Evolutionary conservation across 2,329 filamentous ascomycete species (phyloP).

Genomic region (Penicillium sp.): DNA sequence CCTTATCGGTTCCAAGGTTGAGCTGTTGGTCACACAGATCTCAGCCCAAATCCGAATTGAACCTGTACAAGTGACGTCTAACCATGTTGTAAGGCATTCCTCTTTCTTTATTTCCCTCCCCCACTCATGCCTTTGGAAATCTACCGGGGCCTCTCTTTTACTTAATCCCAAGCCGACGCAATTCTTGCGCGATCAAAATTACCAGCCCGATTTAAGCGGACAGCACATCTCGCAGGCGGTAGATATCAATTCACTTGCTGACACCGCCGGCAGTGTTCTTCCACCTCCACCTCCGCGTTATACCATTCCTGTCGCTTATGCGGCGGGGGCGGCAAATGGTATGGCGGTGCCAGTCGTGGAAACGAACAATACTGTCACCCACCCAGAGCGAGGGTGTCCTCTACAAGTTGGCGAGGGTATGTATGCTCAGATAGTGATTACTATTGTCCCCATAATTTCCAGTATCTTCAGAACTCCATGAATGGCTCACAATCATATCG

Average conservation of each 20-base stretch:
- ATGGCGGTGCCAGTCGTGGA: conserved; percentile 76
- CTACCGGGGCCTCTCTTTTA: neutral
- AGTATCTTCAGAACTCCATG: neutral
- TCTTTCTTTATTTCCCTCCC: neutral
- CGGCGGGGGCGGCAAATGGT: conserved; percentile 67
- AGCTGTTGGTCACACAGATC: conserved; percentile 12
- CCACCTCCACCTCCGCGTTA: conserved; percentile 83
- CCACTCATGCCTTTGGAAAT: neutral
- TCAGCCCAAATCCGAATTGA: conserved; percentile 11
- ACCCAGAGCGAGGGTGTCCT: conserved; percentile 81
- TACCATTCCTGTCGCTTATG: conserved; percentile 69
- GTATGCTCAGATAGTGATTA: conserved; percentile 8
- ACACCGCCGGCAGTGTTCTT: conserved; percentile 62
- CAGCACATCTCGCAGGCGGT: neutral
- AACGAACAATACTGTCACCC: conserved; percentile 84
- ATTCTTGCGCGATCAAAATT: neutral
- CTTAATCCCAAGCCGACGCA: neutral
- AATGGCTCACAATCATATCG: conserved; percentile 22
- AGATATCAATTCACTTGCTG: conserved; percentile 11
- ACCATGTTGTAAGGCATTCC: conserved; percentile 27
- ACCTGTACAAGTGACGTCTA: conserved; percentile 9
- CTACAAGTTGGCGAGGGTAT: conserved; percentile 90
- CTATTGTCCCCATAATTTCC: neutral
- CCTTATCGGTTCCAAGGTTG: conserved; percentile 2
- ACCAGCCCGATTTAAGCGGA: neutral